Evolutionary conservation across 176 grass and related monocot species (phyloP).

Genomic region (Eleusine coracana): DNA sequence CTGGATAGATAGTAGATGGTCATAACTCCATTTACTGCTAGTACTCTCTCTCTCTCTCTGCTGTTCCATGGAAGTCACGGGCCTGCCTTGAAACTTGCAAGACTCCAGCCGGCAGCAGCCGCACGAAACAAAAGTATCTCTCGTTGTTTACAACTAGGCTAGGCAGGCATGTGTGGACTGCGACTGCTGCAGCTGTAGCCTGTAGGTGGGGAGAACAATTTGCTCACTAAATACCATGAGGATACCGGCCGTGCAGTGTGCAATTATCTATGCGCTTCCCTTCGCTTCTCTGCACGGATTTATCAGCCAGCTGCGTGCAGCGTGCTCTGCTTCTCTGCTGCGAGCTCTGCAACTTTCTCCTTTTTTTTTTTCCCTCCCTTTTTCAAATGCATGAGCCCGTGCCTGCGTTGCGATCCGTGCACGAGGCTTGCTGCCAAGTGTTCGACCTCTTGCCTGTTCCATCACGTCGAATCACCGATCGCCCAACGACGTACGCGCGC

Average conservation of each 20-base stretch:
- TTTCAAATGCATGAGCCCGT: slow-evolving; percentile 5
- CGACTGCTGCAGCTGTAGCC: not conserved
- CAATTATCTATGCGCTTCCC: slow-evolving; percentile 20
- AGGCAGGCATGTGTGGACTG: slow-evolving; percentile 19
- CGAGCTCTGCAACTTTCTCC: not conserved
- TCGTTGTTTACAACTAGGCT: slow-evolving; percentile 38
- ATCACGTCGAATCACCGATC: slow-evolving; percentile 44
- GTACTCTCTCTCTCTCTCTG: not conserved
- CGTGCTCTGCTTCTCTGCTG: slow-evolving; percentile 3
- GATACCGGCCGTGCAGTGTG: slow-evolving; percentile 48
- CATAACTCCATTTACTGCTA: slow-evolving; percentile 35
- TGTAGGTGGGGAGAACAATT: slow-evolving; percentile 52
- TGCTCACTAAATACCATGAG: slow-evolving; percentile 71
- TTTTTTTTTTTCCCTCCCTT: not conserved
- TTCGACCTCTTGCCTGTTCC: slow-evolving; percentile 36
- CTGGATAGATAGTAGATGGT: slow-evolving; percentile 26
- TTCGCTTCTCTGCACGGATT: slow-evolving; percentile 19
- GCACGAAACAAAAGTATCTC: slow-evolving; percentile 51
- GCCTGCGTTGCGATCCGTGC: slow-evolving; percentile 5
- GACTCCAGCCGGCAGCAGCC: slow-evolving; percentile 7
- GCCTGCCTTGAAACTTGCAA: slow-evolving; percentile 54
- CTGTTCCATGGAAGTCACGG: slow-evolving; percentile 62
- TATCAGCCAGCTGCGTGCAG: not conserved
- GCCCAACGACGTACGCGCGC: not conserved
- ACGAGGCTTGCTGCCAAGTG: slow-evolving; percentile 29